phyloP scores from a whole-genome alignment of 176 grass and related monocot genomes.

The Bromus sterilis region DNA sequence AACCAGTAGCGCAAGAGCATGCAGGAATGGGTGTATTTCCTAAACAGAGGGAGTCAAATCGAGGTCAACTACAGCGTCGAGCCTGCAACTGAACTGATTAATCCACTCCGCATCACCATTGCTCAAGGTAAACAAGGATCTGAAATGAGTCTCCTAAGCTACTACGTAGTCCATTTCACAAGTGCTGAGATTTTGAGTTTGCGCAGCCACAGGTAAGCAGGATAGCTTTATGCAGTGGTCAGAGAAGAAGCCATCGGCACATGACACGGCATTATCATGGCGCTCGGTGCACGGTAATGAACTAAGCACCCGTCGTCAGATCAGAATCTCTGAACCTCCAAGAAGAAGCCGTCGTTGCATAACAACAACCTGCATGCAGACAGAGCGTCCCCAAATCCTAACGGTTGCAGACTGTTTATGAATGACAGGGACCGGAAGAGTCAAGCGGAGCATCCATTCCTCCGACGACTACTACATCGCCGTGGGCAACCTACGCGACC shows the following conservation, averaged over 20 bases:
- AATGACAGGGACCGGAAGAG: conserved; percentile 47
- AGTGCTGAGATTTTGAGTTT: background rate
- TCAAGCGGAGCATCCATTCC: conserved; percentile 27
- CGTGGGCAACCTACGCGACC: conserved; percentile 49
- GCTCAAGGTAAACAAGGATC: conserved; percentile 28
- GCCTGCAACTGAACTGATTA: background rate
- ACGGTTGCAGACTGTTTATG: background rate
- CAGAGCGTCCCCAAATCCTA: background rate
- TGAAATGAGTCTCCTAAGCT: background rate
- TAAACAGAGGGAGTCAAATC: conserved; percentile 44
- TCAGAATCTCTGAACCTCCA: background rate
- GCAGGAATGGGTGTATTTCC: conserved; percentile 69
- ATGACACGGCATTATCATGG: conserved; percentile 44
- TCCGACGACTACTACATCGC: conserved; percentile 45
- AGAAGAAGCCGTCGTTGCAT: too few relatives aligned
- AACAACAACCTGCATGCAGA: too few relatives aligned
- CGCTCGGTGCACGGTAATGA: conserved; percentile 30
- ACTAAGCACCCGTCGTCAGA: background rate
- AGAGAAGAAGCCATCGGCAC: conserved; percentile 37
- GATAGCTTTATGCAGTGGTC: conserved; percentile 32
- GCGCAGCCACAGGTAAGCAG: conserved; percentile 29
- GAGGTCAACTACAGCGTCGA: conserved; percentile 42
- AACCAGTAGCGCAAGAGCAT: background rate
- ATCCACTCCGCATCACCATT: conserved; percentile 45
- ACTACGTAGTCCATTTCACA: background rate